These are phyloP conservation scores for Drechmeria coniospora DNA, from an alignment of 2,329 filamentous ascomycete species.

Conservation along the genomic window DNA sequence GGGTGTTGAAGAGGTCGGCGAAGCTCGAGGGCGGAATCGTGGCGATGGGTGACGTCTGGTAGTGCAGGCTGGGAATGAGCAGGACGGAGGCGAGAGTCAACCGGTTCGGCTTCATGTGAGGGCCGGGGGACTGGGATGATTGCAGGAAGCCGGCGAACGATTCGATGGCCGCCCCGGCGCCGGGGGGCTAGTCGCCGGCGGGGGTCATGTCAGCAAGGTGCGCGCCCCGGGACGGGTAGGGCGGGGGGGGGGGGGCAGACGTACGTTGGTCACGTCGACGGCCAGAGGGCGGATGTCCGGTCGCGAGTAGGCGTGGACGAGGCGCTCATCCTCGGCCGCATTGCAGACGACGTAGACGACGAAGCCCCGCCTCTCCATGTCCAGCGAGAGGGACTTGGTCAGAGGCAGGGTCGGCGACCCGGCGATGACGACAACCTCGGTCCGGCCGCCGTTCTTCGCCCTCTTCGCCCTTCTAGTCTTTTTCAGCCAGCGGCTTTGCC, in stretches of 20 bases:
- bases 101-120: constrained; percentile 59
- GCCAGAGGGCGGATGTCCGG: constrained; percentile 69
- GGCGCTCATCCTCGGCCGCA: constrained; percentile 68
- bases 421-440: constrained; percentile 76
- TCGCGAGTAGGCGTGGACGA: constrained; percentile 61
- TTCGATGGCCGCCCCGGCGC: constrained; percentile 52
- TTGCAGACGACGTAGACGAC: constrained; percentile 84
- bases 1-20: constrained; percentile 82
- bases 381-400: constrained; percentile 66
- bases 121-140: constrained; percentile 59
- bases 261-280: constrained; percentile 68
- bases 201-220: too few relatives aligned
- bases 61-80: constrained; percentile 66
- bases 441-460: constrained; percentile 67
- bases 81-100: constrained; percentile 67
- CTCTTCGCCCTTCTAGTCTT: constrained; percentile 62
- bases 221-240: constrained; percentile 2
- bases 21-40: constrained; percentile 73
- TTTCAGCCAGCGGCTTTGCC: constrained; percentile 38
- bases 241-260: constrained; percentile 12
- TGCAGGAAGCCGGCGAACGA: constrained; percentile 58
- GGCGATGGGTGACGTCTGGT: constrained; percentile 70
- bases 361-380: constrained; percentile 82
- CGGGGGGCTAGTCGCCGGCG: constrained; percentile 54
- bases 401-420: constrained; percentile 77